phyloP scores from a whole-genome alignment of 768 basidiomycete species.

The Russula sp. region DNA sequence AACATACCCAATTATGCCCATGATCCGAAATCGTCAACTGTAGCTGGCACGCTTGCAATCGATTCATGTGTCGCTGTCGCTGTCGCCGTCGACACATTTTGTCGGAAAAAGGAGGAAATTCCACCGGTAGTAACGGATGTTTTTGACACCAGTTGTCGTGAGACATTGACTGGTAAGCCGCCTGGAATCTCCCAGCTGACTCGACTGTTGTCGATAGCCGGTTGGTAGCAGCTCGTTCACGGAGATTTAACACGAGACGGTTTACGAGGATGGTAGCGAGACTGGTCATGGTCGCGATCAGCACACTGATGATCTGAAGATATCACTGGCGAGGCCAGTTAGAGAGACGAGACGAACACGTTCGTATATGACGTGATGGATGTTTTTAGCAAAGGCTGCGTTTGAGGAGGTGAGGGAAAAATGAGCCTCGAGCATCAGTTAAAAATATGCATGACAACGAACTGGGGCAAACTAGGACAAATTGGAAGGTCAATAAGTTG shows the following conservation, averaged over 20 bases:
- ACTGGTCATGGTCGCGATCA: neutral
- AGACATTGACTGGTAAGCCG: constrained; percentile 4
- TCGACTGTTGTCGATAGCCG: constrained; percentile 6
- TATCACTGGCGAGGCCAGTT: neutral
- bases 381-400: constrained; percentile 9
- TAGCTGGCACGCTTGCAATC: too few species aligned
- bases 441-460: neutral
- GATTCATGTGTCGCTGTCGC: too few species aligned
- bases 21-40: too few species aligned
- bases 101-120: too few species aligned
- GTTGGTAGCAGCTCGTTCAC: neutral
- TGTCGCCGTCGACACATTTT: too few species aligned
- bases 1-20: too few species aligned
- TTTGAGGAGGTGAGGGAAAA: neutral
- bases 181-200: constrained; percentile 9
- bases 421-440: neutral
- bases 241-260: constrained; percentile 25
- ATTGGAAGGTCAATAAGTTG: neutral
- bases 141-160: too few species aligned
- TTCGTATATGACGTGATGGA: constrained; percentile 12
- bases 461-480: constrained; percentile 15
- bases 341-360: constrained; percentile 17
- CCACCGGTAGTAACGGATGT: too few species aligned
- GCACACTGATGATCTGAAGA: neutral
- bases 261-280: constrained; percentile 14